phyloP scores from a whole-genome alignment of 192 early-diverging fungal genomes.

The Coemansia reversa region DNA sequence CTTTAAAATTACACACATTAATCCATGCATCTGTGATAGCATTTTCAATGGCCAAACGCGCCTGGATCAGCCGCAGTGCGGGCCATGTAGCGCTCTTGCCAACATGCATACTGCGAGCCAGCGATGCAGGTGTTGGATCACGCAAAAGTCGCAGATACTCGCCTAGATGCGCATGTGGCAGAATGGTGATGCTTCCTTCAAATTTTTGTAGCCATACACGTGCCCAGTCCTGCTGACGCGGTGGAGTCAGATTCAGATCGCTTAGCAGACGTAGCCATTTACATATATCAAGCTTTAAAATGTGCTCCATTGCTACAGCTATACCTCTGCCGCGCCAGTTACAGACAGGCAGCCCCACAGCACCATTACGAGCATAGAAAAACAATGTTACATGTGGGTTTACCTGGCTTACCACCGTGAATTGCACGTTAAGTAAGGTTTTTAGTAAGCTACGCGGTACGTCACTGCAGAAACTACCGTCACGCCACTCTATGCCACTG shows the following conservation, averaged over 20 bases:
- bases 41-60: conserved; percentile 74
- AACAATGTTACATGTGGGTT: conserved; percentile 89
- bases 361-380: conserved; percentile 79
- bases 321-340: conserved; percentile 94
- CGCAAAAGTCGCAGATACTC: conserved; percentile 66
- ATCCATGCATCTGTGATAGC: conserved; percentile 50
- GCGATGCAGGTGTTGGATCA: conserved; percentile 61
- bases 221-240: conserved; percentile 76
- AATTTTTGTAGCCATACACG: conserved; percentile 86
- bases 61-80: conserved; percentile 73
- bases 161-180: conserved; percentile 60
- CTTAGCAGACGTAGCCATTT: conserved; percentile 82
- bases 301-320: conserved; percentile 72
- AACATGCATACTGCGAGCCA: conserved; percentile 58
- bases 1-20: conserved; percentile 2
- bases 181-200: conserved; percentile 85
- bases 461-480: conserved; percentile 83
- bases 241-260: conserved; percentile 78
- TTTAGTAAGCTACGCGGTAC: conserved; percentile 76
- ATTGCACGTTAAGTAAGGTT: conserved; percentile 80
- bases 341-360: conserved; percentile 69
- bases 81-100: conserved; percentile 72
- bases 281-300: conserved; percentile 78
- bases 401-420: conserved; percentile 81
- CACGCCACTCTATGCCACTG: conserved; percentile 72